Conservation (phyloP, 768 basidiomycete species). For the Imleria badia region DNA sequence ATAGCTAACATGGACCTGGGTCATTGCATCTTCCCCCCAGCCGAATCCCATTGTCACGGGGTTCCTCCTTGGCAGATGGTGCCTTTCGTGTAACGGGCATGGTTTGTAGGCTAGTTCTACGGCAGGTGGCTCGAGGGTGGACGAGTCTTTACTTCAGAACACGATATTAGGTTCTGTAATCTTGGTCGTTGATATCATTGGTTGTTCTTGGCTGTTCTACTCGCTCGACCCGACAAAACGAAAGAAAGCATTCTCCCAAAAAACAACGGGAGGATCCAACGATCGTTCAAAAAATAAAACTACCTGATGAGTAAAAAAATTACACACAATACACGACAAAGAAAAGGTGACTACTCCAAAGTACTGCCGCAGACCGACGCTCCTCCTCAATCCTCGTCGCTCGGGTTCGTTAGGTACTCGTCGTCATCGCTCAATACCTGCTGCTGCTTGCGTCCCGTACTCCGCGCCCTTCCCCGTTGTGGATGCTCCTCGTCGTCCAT, state of each 20-base stretch:
- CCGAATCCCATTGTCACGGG: not conserved
- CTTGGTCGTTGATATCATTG: too few relatives aligned
- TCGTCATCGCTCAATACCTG: slow-evolving; percentile 70
- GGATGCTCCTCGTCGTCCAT: slow-evolving; percentile 81
- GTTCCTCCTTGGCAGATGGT: not conserved
- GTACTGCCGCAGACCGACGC: not conserved
- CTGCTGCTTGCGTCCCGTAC: slow-evolving; percentile 65
- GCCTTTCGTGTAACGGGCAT: too few relatives aligned
- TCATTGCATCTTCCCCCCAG: not conserved
- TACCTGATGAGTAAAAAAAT: not conserved
- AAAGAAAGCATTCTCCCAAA: not conserved
- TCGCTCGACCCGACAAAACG: not conserved
- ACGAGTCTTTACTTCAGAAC: too few relatives aligned
- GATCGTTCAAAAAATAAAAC: slow-evolving; percentile 7
- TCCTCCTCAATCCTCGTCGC: slow-evolving; percentile 61
- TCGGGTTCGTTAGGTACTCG: slow-evolving; percentile 64
- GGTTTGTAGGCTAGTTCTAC: too few relatives aligned
- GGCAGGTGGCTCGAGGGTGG: too few relatives aligned
- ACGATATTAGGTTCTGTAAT: too few relatives aligned
- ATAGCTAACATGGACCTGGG: slow-evolving; percentile 2
- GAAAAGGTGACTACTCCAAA: not conserved
- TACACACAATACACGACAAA: slow-evolving; percentile 21
- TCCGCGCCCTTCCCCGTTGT: slow-evolving; percentile 53
- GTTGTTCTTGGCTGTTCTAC: too few relatives aligned
- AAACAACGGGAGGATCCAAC: not conserved